A percentile compares a stretch with the other conserved stretches of the same genome.
Conservation (phyloP, 2,329 filamentous ascomycete genomes). For the Huntiella bhutanensis region DNA sequence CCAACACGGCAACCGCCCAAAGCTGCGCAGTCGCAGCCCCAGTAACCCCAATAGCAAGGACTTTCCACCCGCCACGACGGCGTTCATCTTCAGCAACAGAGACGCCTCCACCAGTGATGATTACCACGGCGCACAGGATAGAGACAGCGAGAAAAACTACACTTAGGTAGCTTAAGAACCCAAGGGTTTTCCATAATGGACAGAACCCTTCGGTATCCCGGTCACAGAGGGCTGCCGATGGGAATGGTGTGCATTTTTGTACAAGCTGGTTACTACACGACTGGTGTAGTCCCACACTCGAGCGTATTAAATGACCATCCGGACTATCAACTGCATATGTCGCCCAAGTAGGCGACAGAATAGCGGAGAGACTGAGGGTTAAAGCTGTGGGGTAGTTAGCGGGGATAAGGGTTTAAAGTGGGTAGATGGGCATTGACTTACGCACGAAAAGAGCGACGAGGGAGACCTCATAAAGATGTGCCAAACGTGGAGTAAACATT, state of each 20-base stretch:
- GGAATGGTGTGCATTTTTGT: slow-evolving; percentile 34
- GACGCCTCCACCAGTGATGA: slow-evolving; percentile 62
- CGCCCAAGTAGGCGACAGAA: slow-evolving; percentile 54
- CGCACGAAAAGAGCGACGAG: slow-evolving; percentile 3
- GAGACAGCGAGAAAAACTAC: slow-evolving; percentile 69
- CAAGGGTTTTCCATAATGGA: slow-evolving; percentile 74
- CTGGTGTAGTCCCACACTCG: slow-evolving; percentile 60
- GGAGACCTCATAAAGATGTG: background rate
- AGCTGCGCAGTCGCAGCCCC: slow-evolving; percentile 5
- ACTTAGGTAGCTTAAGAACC: slow-evolving; percentile 72
- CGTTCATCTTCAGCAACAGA: slow-evolving; percentile 45
- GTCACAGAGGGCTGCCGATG: slow-evolving; percentile 46
- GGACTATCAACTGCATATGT: slow-evolving; percentile 37
- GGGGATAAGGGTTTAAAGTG: background rate
- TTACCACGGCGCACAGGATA: slow-evolving; percentile 31
- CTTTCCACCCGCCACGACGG: slow-evolving; percentile 46
- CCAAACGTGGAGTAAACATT: background rate
- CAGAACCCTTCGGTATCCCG: slow-evolving; percentile 46
- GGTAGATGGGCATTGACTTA: background rate
- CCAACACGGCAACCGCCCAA: slow-evolving; percentile 40
- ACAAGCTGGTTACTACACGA: slow-evolving; percentile 52
- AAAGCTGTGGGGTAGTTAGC: slow-evolving; percentile 32
- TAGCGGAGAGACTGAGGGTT: slow-evolving; percentile 50
- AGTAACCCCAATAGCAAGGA: slow-evolving; percentile 47
- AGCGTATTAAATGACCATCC: slow-evolving; percentile 27